Evolutionary conservation across 2,329 filamentous ascomycete genomes (phyloP), one percentile per base, ranked within the genome.

Genomic region (Trichophyton schoenleinii): DNA sequence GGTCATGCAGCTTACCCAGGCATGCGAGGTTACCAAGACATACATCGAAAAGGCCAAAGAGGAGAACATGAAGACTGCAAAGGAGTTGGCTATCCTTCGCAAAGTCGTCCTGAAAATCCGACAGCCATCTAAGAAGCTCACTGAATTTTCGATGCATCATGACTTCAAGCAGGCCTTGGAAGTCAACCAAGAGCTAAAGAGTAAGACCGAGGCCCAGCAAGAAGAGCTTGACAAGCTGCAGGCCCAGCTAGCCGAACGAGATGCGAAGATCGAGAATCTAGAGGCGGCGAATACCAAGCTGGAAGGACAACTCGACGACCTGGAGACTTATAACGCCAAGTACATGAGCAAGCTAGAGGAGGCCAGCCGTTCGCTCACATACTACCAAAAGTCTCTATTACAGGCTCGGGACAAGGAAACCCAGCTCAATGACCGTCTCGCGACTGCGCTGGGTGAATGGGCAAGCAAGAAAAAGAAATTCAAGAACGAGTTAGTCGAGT

Each of bases 11-110:
- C 28, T 48, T 15, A 48, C 42, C 5, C 18, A 48, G 44, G 57
- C 57, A 58, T 42, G 20, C 3, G 58, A 59, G 15, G 28, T 48
- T 11, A 59, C 41, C 6, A 36, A 57, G 22, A 15, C 36, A 31
- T 48, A 48, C 34, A 7, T 60, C 41, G 31, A 38, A 11, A 42
- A 55, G 36, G 59, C 59, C 3, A 53, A n/a, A 13, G 48, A 38
- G 2, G 46, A 60, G 20, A 60, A 60, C 31, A 28, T 57, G 36
- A 46, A 60, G 20, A 57, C 49, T 28, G 36, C 59, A 22, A 42
- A 55, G 31, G 59, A 60, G 20, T 18, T 60, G 9, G 48, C 59
- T 7, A 22, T 57, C n/a, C 44, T 60, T 28, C 59, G 59, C 20
- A 46, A 38, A 28, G 31, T 59, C 15, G 58, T 59, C 28, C 11